Conservation (phyloP, 176 grass and related monocot genomes). For the Saccharum officinarum region DNA sequence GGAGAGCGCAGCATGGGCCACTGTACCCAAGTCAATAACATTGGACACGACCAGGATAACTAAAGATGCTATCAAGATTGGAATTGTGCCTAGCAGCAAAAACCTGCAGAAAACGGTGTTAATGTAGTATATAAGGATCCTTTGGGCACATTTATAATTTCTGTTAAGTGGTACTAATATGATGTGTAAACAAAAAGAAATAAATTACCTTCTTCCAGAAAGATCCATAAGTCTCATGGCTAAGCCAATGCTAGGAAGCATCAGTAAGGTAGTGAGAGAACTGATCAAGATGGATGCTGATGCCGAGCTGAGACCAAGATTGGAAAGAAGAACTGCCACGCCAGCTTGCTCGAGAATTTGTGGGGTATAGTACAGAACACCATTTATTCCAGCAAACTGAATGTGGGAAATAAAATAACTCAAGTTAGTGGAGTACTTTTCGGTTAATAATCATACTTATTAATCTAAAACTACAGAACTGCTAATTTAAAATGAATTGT, state of each 20-base stretch:
- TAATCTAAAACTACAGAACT: not conserved
- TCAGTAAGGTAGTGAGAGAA: slow-evolving; percentile 81
- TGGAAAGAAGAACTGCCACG: slow-evolving; percentile 75
- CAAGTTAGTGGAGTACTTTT: slow-evolving; percentile 6
- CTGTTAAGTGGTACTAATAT: slow-evolving; percentile 14
- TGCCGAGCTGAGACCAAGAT: slow-evolving; percentile 83
- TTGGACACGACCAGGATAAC: slow-evolving; percentile 74
- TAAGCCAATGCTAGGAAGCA: slow-evolving; percentile 91
- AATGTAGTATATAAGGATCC: not conserved
- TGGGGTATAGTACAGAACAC: slow-evolving; percentile 90
- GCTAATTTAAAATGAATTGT: slow-evolving; percentile 6
- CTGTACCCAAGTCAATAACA: slow-evolving; percentile 53
- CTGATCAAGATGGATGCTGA: slow-evolving; percentile 91
- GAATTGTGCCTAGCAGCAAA: slow-evolving; percentile 79
- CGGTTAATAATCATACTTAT: not conserved
- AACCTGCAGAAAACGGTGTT: slow-evolving; percentile 48
- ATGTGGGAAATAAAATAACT: not conserved
- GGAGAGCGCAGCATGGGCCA: slow-evolving; percentile 68
- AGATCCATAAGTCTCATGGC: slow-evolving; percentile 98
- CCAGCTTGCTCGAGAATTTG: slow-evolving; percentile 94
- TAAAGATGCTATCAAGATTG: slow-evolving; percentile 71
- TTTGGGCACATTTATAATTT: slow-evolving; percentile 2
- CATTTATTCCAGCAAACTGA: slow-evolving; percentile 95
- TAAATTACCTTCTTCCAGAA: slow-evolving; percentile 84
- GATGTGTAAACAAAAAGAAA: slow-evolving; percentile 5